Conservation (phyloP, 306 rosid species). For the Macrotyloma uniflorum region DNA sequence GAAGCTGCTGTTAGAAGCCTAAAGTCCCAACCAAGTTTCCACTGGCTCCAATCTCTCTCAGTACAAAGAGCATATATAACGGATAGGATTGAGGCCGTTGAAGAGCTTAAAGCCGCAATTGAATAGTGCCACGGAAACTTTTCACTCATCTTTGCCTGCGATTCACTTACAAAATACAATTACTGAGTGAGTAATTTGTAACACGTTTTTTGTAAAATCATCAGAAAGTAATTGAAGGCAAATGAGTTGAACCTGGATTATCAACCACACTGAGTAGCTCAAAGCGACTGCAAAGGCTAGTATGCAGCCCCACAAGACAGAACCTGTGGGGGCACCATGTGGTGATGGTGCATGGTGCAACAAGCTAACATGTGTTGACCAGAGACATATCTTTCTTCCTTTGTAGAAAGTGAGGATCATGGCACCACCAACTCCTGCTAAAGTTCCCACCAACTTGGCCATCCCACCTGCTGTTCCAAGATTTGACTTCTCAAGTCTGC, state of each 20-base stretch:
- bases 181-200: background rate
- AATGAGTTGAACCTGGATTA: slow-evolving; percentile 46
- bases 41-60: slow-evolving; percentile 40
- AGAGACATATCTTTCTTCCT: slow-evolving; percentile 41
- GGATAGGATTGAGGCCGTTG: slow-evolving; percentile 19
- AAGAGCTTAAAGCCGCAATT: slow-evolving; percentile 43
- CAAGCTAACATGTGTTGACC: slow-evolving; percentile 42
- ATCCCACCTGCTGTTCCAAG: slow-evolving; percentile 42
- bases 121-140: slow-evolving; percentile 52
- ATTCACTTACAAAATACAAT: background rate
- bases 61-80: slow-evolving; percentile 21
- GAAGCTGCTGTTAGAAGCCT: slow-evolving; percentile 33
- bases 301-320: slow-evolving; percentile 32
- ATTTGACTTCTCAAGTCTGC: slow-evolving; percentile 47
- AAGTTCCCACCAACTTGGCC: slow-evolving; percentile 53
- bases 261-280: slow-evolving; percentile 45
- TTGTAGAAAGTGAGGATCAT: slow-evolving; percentile 57
- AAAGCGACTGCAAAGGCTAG: slow-evolving; percentile 44
- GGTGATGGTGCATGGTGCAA: slow-evolving; percentile 8
- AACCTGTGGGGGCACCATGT: background rate
- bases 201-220: background rate
- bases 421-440: slow-evolving; percentile 56
- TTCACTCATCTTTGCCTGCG: slow-evolving; percentile 53
- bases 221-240: background rate
- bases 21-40: slow-evolving; percentile 42